Base-by-base conservation (phyloP, 169 alveolate genomes). In the Perkinsus marinus region DNA sequence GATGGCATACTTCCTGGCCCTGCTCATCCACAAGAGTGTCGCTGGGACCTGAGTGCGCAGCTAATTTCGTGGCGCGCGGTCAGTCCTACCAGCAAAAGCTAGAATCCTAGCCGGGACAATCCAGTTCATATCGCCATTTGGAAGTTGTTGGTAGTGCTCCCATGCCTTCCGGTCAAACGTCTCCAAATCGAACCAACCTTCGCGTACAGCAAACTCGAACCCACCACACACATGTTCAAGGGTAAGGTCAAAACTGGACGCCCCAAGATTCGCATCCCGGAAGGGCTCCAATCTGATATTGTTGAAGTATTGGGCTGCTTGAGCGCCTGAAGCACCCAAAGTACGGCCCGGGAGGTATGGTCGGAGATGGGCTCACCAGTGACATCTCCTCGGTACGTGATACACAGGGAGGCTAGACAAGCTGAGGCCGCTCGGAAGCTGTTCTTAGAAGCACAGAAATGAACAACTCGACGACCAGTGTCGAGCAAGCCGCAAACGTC, bases 121-220 rank as follows among this genome's bases (percentile, higher is more conserved):
- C 97, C 98, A 96, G 92, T 97, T 96, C 92, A 96, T 93, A 93
- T 97, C 99, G 41, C 99, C 99, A 90, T 94, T 96, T 89, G 96
- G 98, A n/a, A 97, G 97, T 68, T 96, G 96, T 90, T 96, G 98
- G 93, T 96, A 96, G 90, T 94, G 94, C 93, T 96, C 98, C 92
- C 97, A 97, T 69, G 95, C 97, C 91, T 96, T 95, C 0, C 95
- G 90, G 39, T 96, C 96, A 90, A 97, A 97, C 0, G 93, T 94
- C 68, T 94, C 95, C 39, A 94, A 95, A 92, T 96, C 94, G 94
- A 96, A 97, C 98, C 99, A 97, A 22, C 92, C 92, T 43, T 96
- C 91, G 37, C 95, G 92, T 39, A 97, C 96, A 26, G 97, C 98
- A 92, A 95, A 95, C 92, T 97, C 96, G 34, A 97, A 95, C 38